Evolutionary conservation across 2,329 filamentous ascomycete genomes (phyloP).

Genomic region (Phialophora verrucosa): DNA sequence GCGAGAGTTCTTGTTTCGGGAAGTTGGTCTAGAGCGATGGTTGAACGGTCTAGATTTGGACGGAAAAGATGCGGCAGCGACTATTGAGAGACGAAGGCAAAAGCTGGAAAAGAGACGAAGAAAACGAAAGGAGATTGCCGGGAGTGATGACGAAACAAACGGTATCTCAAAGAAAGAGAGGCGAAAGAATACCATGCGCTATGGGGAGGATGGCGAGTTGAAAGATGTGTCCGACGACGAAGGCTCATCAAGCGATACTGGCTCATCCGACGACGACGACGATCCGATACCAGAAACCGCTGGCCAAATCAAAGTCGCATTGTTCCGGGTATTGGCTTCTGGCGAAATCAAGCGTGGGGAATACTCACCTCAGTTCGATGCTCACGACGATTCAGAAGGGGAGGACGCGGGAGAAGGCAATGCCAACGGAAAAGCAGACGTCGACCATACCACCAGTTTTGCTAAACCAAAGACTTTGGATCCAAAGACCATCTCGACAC

Average conservation of each 20-base stretch:
- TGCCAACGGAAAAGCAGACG: constrained; percentile 68
- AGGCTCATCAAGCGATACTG: constrained; percentile 67
- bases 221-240: constrained; percentile 76
- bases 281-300: constrained; percentile 87
- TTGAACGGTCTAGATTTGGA: constrained; percentile 95
- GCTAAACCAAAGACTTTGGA: constrained; percentile 95
- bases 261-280: constrained; percentile 73
- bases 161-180: constrained; percentile 30
- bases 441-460: constrained; percentile 97
- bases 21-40: constrained; percentile 95
- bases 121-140: constrained; percentile 68
- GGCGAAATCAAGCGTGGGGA: constrained; percentile 98
- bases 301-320: constrained; percentile 96
- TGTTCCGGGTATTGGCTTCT: constrained; percentile 92
- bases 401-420: constrained; percentile 52
- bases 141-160: constrained; percentile 48
- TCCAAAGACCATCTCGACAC: constrained; percentile 96
- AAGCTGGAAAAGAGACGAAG: constrained; percentile 83
- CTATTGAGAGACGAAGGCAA: constrained; percentile 67
- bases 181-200: constrained; percentile 71
- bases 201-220: constrained; percentile 76
- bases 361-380: constrained; percentile 96
- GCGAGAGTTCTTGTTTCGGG: constrained; percentile 94
- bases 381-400: constrained; percentile 87
- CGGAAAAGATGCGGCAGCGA: constrained; percentile 81